Base-by-base conservation (phyloP, 352 stramenopile genomes). In the Achlya hypogyna region DNA sequence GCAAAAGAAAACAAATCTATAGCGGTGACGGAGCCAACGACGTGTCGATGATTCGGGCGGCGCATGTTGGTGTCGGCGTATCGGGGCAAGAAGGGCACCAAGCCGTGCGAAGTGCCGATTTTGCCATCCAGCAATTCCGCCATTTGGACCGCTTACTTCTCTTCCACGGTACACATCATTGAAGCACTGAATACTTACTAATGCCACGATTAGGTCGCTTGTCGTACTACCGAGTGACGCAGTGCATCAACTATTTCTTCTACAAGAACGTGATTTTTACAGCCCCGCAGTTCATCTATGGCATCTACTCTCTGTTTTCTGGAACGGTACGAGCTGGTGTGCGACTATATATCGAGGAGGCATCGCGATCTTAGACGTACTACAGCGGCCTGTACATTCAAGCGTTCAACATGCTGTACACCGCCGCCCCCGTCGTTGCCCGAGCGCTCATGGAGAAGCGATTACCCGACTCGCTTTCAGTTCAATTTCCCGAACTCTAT, bases 1-100 rank as follows among this genome's bases (percentile, higher is more conserved):
- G 4, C 40, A 38, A 45, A 52, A n/a, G 23, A 16, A 34, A 56
- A 2, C 16, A 38, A 14, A 0, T 5, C 53, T 65, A 42, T 31
- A 97, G 96, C 53, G 97, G 97, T n/a, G 97, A 99, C 76, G 97
- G 97, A 28, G 97, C 97, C 10, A 99, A 99, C 69, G 97, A 99
- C 73, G 96, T 99, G 29, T 97, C 94, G 38, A 99, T 99, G 97
- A 99, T 99, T 70, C 96, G 98, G 63, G 94, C 96, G 63, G 97
- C 97, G n/a, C 95, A 99, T 63, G 92, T 99, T 54, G 97, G 97
- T 16, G 88, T 99, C 22, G 97, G 97, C 10, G 98, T 99, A 43
- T 97, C 87, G 63, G 97, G 97, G 0, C 88, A 99, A 71, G 97
- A 99, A 78, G 97, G 97, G 3, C 89, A 91, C 79, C 86, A 95